phyloP scores from a whole-genome alignment of 2,329 filamentous ascomycete species.

The Dactylellina haptotyla region DNA sequence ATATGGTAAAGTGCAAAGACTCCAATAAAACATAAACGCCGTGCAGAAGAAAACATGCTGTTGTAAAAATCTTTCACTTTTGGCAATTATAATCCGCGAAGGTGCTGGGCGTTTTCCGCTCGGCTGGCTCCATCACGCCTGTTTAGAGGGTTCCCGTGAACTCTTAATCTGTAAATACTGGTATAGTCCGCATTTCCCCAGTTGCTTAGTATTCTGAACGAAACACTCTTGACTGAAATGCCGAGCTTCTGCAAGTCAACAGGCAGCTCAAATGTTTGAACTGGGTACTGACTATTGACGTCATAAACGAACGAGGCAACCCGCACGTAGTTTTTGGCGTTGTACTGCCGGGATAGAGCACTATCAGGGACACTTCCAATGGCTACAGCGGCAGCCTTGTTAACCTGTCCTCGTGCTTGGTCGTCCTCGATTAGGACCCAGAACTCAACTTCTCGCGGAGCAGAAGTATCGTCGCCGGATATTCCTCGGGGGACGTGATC shows the following conservation, averaged over 20 bases:
- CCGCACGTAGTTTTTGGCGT: slow-evolving; percentile 67
- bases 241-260: slow-evolving; percentile 65
- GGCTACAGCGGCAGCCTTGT: slow-evolving; percentile 61
- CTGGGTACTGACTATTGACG: slow-evolving; percentile 61
- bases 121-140: background rate
- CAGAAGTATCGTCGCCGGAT: slow-evolving; percentile 71
- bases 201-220: slow-evolving; percentile 70
- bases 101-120: background rate
- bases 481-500: slow-evolving; percentile 75
- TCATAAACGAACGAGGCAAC: slow-evolving; percentile 70
- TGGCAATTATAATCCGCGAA: background rate
- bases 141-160: slow-evolving; percentile 64
- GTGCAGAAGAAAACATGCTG: background rate
- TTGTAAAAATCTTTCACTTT: background rate
- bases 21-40: slow-evolving; percentile 16
- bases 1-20: background rate
- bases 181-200: slow-evolving; percentile 70
- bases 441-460: slow-evolving; percentile 75
- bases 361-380: slow-evolving; percentile 54
- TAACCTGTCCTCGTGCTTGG: slow-evolving; percentile 62
- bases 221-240: slow-evolving; percentile 66
- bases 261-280: slow-evolving; percentile 68
- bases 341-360: slow-evolving; percentile 47
- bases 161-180: slow-evolving; percentile 72
- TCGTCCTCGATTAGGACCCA: slow-evolving; percentile 71